Conservation (phyloP, 768 basidiomycete genomes). For the Kwoniella dendrophila region DNA sequence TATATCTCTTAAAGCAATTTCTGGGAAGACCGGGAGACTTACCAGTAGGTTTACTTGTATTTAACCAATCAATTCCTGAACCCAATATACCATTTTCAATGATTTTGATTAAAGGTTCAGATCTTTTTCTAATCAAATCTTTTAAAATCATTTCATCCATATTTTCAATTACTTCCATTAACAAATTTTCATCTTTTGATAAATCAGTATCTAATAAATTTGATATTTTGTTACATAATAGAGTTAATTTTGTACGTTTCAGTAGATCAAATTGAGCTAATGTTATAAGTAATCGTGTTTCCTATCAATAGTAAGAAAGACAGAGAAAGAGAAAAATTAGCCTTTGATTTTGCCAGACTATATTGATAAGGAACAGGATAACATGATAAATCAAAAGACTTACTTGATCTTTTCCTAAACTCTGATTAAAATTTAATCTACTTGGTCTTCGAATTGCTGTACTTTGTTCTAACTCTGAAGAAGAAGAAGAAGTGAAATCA, state of each 20-base stretch:
- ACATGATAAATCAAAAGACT: constrained; percentile 57
- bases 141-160: constrained; percentile 88
- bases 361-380: not conserved
- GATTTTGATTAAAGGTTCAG: constrained; percentile 67
- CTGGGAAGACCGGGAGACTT: constrained; percentile 30
- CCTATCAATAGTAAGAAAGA: constrained; percentile 59
- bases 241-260: constrained; percentile 69
- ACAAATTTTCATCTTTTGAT: constrained; percentile 71
- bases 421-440: constrained; percentile 37
- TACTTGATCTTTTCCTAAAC: constrained; percentile 15
- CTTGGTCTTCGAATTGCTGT: constrained; percentile 31
- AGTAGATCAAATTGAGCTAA: constrained; percentile 85
- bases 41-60: constrained; percentile 90
- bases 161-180: constrained; percentile 75
- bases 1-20: not conserved
- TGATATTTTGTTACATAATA: constrained; percentile 78
- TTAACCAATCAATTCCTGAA: constrained; percentile 86
- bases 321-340: too few species aligned
- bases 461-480: not conserved
- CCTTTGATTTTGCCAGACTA: too few species aligned
- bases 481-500: constrained; percentile 10
- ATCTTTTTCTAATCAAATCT: constrained; percentile 79
- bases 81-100: constrained; percentile 79
- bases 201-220: constrained; percentile 72
- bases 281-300: constrained; percentile 81